These are phyloP conservation scores for Salix brachista DNA, from an alignment of 345 rosid genomes.

Conservation along the genomic window DNA sequence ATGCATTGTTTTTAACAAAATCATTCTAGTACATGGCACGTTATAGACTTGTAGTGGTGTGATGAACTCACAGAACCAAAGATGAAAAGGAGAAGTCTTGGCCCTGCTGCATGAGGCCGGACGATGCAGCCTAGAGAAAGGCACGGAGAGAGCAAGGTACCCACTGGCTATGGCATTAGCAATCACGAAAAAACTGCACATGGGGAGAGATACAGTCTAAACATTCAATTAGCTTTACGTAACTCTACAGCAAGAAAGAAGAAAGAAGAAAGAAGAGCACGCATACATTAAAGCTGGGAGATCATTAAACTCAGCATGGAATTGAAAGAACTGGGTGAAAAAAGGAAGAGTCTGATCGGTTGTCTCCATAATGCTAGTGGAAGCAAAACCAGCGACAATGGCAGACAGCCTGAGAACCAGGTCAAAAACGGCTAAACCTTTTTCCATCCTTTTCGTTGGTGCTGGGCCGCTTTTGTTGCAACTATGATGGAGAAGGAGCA, in stretches of 20 bases:
- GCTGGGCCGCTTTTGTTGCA: slow-evolving; percentile 3
- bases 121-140: slow-evolving; percentile 50
- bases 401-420: slow-evolving; percentile 42
- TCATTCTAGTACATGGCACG: neutral
- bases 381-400: slow-evolving; percentile 35
- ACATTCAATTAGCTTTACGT: neutral
- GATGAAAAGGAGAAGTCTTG: slow-evolving; percentile 44
- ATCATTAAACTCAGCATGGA: slow-evolving; percentile 49
- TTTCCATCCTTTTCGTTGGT: slow-evolving; percentile 26
- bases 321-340: slow-evolving; percentile 65
- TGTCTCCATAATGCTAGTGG: slow-evolving; percentile 39
- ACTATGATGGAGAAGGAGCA: slow-evolving; percentile 6
- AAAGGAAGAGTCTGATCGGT: slow-evolving; percentile 49
- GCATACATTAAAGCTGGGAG: slow-evolving; percentile 38
- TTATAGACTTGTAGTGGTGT: no score
- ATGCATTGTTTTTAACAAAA: neutral
- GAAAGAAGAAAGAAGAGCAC: neutral
- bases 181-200: slow-evolving; percentile 42
- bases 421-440: slow-evolving; percentile 44
- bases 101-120: slow-evolving; percentile 33
- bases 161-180: slow-evolving; percentile 35
- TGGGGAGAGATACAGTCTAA: neutral
- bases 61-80: slow-evolving; percentile 32
- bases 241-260: neutral
- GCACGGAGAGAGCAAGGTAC: slow-evolving; percentile 53